Percentiles rank a stretch among this genome's conserved stretches.
Conservation (phyloP, 78 protist genomes). For the Dictyostelium purpureum region DNA sequence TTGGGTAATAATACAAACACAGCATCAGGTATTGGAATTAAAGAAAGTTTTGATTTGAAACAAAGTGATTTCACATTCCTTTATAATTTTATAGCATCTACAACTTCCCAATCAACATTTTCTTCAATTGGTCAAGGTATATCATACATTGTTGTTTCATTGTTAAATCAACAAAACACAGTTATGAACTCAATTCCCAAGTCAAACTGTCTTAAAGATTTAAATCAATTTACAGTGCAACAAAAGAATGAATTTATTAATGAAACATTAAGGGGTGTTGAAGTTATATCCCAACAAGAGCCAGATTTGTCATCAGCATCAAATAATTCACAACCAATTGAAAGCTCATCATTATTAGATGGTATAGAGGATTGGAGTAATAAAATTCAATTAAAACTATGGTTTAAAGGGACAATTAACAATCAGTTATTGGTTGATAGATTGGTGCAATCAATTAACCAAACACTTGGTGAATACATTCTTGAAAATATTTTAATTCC, state of each 20-base stretch:
- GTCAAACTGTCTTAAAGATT: background rate
- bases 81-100: slow-evolving; percentile 45
- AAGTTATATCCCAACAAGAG: slow-evolving; percentile 1
- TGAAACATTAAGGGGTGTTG: slow-evolving; percentile 15
- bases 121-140: slow-evolving; percentile 72
- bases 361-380: background rate
- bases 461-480: slow-evolving; percentile 49
- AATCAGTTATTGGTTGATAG: slow-evolving; percentile 19
- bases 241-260: background rate
- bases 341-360: background rate
- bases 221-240: background rate
- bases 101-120: slow-evolving; percentile 28
- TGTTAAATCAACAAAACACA: background rate
- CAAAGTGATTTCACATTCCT: slow-evolving; percentile 46
- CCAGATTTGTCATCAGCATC: too few species aligned
- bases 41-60: slow-evolving; percentile 34
- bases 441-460: slow-evolving; percentile 41
- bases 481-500: slow-evolving; percentile 34
- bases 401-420: slow-evolving; percentile 64
- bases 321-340: background rate
- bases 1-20: background rate
- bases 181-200: background rate
- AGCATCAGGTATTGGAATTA: background rate
- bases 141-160: background rate
- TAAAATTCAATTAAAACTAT: slow-evolving; percentile 36